Evolutionary conservation across 768 basidiomycete species (phyloP), one percentile per base, ranked within the genome.

Genomic region (Boletus insuetus): DNA sequence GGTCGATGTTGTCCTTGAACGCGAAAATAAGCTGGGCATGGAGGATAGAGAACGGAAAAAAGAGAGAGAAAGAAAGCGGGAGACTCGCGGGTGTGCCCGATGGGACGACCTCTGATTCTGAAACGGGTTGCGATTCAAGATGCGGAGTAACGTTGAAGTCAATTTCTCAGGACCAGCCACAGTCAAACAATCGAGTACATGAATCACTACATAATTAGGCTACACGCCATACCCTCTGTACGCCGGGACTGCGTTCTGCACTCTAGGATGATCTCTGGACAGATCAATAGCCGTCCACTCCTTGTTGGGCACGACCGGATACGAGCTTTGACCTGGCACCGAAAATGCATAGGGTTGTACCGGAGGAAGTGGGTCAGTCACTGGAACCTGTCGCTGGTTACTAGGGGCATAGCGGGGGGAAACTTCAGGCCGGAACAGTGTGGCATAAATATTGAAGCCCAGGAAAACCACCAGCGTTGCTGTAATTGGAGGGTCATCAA

Each of bases 1-100:
- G 3, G 81, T 80, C 20, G 86, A 86, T 52, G 75, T 77, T 46
- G 85, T 86, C 49, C 87, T 80, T 58, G 83, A 68, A 62, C 86
- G 82, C 69, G 87, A 86, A 73, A 89, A 89, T 73, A 88, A 67
- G 71, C 83, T 86, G 76, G 81, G 85, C 86, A 89, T 88, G 74
- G 79, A 70, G 64, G 59, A 53, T 51, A 50, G 43, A 20, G 29
- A 49, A 31, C 46, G 31, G 42, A 32, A 14, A 31, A 7, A 49
- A 41, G 19, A 31, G 41, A 37, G 42, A 40, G 31, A 35, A 29
- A 34, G 16, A 47, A 45, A 26, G 39, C 22, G 51, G n/a, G n/a
- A 38, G 38, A 32, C 46, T 44, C 45, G 63, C 50, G 55, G 53
- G 11, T 46, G 35, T 22, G 54, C 24, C 50, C 55, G 48, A 13